Percentiles rank a stretch among this genome's conserved stretches.
phyloP scores from a whole-genome alignment of 257 asterid species.

The Primulina tabacum region DNA sequence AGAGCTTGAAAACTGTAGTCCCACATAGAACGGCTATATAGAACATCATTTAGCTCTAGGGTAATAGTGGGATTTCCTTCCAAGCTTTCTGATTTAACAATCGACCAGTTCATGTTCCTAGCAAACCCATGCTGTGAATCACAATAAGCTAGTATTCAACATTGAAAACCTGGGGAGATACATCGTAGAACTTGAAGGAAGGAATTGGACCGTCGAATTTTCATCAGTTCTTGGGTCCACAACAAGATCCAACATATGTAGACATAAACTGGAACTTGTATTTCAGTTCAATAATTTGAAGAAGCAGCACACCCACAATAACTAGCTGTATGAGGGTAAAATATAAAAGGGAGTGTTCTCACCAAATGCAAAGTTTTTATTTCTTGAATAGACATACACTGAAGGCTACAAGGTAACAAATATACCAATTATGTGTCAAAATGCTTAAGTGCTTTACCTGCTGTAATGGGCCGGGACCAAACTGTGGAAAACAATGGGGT shows the following conservation, averaged over 20 bases:
- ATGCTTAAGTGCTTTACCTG: constrained; percentile 51
- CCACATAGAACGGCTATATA: constrained; percentile 96
- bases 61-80: constrained; percentile 72
- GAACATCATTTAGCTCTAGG: constrained; percentile 84
- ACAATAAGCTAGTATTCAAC: constrained; percentile 28
- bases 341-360: constrained; percentile 2
- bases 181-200: constrained; percentile 6
- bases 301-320: constrained; percentile 5
- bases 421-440: not conserved
- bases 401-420: not conserved
- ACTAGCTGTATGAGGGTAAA: not conserved
- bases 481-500: constrained; percentile 99
- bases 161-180: constrained; percentile 24
- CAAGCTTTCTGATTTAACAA: constrained; percentile 62
- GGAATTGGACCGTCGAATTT: not conserved
- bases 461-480: constrained; percentile 93
- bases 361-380: not conserved
- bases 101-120: constrained; percentile 77
- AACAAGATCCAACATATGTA: constrained; percentile 10
- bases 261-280: constrained; percentile 9
- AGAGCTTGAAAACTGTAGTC: constrained; percentile 85
- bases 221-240: constrained; percentile 15
- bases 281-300: constrained; percentile 1
- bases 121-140: constrained; percentile 95
- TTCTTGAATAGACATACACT: not conserved